phyloP scores from a whole-genome alignment of 805 yeast genomes.

The Kluyveromyces aestuarii region DNA sequence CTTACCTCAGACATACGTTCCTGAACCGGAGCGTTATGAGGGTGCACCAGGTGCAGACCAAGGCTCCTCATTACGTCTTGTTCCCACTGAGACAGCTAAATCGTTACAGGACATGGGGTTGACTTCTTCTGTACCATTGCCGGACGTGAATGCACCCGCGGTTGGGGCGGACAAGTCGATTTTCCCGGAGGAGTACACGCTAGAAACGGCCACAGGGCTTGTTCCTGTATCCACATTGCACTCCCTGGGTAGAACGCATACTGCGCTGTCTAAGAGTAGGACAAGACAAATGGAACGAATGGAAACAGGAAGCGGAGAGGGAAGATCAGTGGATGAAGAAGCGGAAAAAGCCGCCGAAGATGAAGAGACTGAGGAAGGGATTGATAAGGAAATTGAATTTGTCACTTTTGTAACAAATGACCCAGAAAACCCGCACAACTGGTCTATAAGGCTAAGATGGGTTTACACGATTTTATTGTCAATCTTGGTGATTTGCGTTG shows the following conservation, averaged over 20 bases:
- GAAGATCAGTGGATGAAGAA: conserved; percentile 3
- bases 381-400: conserved; percentile 66
- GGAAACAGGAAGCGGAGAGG: conserved; percentile 2
- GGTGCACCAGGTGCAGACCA: conserved; percentile 1
- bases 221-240: conserved; percentile 73
- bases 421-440: conserved; percentile 86
- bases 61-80: conserved; percentile 6
- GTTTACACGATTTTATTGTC: conserved; percentile 60
- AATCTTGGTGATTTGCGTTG: conserved; percentile 73
- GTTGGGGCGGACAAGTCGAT: conserved; percentile 47
- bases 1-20: conserved; percentile 10
- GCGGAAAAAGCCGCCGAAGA: conserved; percentile 9
- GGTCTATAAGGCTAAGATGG: conserved; percentile 55
- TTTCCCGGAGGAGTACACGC: conserved; percentile 86
- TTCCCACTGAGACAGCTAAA: conserved; percentile 59
- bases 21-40: conserved; percentile 2
- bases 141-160: conserved; percentile 50
- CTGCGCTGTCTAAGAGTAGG: conserved; percentile 30
- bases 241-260: conserved; percentile 47
- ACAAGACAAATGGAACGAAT: conserved; percentile 27
- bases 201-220: conserved; percentile 83
- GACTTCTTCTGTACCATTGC: conserved; percentile 41
- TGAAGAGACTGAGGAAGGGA: conserved; percentile 22
- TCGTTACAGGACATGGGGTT: conserved; percentile 59
- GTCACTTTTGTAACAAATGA: conserved; percentile 75